phyloP scores from a whole-genome alignment of 2,329 filamentous ascomycete genomes.

The Colletotrichum sp. region DNA sequence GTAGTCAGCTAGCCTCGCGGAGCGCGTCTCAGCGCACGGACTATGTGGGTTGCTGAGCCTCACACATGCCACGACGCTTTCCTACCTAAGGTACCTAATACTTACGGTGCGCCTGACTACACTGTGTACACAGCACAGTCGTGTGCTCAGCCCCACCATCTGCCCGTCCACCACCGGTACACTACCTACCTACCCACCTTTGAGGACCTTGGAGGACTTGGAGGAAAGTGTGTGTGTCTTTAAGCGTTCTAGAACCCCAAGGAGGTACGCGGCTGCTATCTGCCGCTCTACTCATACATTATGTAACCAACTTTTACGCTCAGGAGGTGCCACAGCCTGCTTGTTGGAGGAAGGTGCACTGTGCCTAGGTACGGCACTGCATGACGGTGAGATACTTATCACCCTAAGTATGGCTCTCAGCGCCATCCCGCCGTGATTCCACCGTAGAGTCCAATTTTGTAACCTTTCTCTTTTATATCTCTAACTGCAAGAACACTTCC shows the following conservation, averaged over 20 bases:
- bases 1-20: background rate
- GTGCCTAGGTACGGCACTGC: background rate
- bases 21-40: background rate
- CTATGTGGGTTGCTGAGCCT: background rate
- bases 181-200: background rate
- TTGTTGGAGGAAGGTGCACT: background rate
- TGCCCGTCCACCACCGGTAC: too few species aligned
- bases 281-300: too few species aligned
- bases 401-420: background rate
- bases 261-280: too few species aligned
- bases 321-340: too few species aligned
- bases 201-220: background rate
- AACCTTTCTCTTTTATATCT: background rate
- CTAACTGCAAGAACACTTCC: background rate
- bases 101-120: background rate
- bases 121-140: background rate
- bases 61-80: background rate
- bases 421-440: background rate
- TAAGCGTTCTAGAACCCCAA: too few species aligned
- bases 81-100: too few species aligned
- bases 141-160: background rate
- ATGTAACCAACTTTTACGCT: too few species aligned
- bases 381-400: background rate
- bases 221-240: too few species aligned
- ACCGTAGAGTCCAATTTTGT: background rate